Percentiles rank a stretch among this genome's conserved stretches.
Evolutionary conservation across 305 asterid genomes (phyloP).

Genomic region (Fraxinus latifolia): DNA sequence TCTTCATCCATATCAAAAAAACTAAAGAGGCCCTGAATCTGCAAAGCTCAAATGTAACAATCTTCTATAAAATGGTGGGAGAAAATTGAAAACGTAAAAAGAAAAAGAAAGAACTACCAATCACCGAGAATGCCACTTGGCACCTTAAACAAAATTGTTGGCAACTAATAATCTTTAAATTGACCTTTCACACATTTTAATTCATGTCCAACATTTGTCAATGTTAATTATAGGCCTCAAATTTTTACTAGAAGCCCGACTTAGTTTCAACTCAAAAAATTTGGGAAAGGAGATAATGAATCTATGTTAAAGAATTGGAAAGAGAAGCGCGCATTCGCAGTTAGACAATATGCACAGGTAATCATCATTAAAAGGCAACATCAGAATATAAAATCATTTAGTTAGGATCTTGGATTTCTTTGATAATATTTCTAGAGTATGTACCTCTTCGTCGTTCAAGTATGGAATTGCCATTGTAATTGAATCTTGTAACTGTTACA

Average conservation of each 20-base stretch:
- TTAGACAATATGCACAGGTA: neutral
- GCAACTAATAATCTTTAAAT: neutral
- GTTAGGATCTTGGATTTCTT: neutral
- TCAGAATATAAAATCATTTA: neutral
- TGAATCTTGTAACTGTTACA: conserved; percentile 52
- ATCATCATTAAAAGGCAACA: neutral
- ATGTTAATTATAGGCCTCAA: neutral
- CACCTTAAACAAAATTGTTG: neutral
- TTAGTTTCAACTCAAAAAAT: neutral
- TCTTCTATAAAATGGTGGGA: neutral
- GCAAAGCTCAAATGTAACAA: conserved; percentile 22
- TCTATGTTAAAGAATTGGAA: neutral
- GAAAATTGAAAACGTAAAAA: neutral
- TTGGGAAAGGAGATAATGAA: neutral
- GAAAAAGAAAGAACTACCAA: neutral
- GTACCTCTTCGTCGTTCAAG: conserved; percentile 56
- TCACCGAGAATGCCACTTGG: neutral
- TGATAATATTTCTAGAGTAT: conserved; percentile 16
- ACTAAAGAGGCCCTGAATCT: conserved; percentile 61
- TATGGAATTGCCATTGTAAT: conserved; percentile 49
- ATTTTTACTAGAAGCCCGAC: neutral
- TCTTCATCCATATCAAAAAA: conserved; percentile 61
- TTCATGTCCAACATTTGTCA: neutral
- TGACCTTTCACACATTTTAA: neutral
- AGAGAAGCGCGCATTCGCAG: neutral